Base-by-base conservation (phyloP, 2,329 filamentous ascomycete species). In the Scortechinia acanthostroma region DNA sequence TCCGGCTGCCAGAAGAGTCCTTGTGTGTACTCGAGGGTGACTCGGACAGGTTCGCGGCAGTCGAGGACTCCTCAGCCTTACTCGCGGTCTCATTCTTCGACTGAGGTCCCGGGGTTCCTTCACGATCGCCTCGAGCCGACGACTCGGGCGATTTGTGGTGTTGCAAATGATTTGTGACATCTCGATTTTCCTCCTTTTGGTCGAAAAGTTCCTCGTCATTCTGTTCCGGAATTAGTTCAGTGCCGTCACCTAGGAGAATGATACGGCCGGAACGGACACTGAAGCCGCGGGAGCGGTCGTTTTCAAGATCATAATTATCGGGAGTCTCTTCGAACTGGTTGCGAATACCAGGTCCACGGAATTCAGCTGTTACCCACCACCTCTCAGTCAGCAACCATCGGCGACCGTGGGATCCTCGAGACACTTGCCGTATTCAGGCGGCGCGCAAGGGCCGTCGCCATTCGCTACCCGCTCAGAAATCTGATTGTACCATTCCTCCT, bases 401-500 rank as follows among this genome's bases (percentile, higher is more conserved):
- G 35, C 6, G 35, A 17, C 35, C 17, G 35, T 19, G 35, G 35
- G 17, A 15, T 40, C 35, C 35, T 40, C 35, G 35, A 13, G 55
- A 61, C 62, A 63, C 89, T 84, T 91, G 91, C 93, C 93, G 75
- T 97, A 98, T 83, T 98, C 93, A 60, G 91, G 93, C 69, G 93
- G 93, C 65, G 93, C 93, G 74, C 91, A 97, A 64, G 93, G 93
- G 58, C 93, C 93, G 69, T 98, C 93, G 68, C 91, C 93, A 63
- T 91, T 91, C 56, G 91, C 88, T 66, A 98, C 93, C 62, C 93
- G 82, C 71, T 86, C 89, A 58, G 86, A 89, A 64, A 98, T 86
- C 71, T 91, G 85, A 59, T 96, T 88, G 66, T 98, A 98, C 93
- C 93, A 98, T 70, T 96, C 86, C 60, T 96, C 91, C 77, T 95